Base-by-base conservation (phyloP, 2,329 filamentous ascomycete genomes). In the Curvularia lunata region DNA sequence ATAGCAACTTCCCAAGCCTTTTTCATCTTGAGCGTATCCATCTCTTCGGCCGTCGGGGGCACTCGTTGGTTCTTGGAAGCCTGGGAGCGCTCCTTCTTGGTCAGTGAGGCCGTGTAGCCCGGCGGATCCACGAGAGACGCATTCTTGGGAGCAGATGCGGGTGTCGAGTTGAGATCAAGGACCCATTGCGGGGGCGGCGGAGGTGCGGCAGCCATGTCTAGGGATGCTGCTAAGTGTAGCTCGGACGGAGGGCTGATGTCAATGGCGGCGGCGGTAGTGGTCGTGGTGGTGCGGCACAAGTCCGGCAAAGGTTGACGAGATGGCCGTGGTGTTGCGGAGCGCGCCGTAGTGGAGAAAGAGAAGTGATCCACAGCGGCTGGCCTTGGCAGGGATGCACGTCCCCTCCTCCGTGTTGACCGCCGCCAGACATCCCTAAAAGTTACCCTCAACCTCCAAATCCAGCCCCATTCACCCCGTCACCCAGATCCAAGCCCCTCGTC, bases 1-100 rank as follows among this genome's bases (percentile, higher is more conserved):
- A 99, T 86, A 41, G 95, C 94, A 43, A 99, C 86, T 79, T 99
- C 95, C 95, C 95, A 99, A 0, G 95, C 95, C 78, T 99, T 99
- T 81, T 99, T 99, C 70, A 99, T 82, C 83, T 98, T 98, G 63
- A 99, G 83, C 21, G 90, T 92, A 77, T 98, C 94, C 84, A 93
- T 97, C 79, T 98, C 93, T 70, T 90, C 90, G 65, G 88, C 78
- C 1, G 90, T 89, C 30, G 90, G 89, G 59, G 88, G 82, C 70
- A 89, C 87, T 67, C 89, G 87, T 76, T 83, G 64, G 60, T 77
- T 72, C 59, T 76, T 76, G 42, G 72, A 71, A 13, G 74, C 69
- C 48, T 69, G 63, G 6, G 71, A 74, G 52, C 63, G 74, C 65
- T 76, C 77, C 64, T 73, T 79, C 68, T 67, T 77, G 71, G 77